Conservation (phyloP, 768 basidiomycete species). For the Lactarius akahatsu region DNA sequence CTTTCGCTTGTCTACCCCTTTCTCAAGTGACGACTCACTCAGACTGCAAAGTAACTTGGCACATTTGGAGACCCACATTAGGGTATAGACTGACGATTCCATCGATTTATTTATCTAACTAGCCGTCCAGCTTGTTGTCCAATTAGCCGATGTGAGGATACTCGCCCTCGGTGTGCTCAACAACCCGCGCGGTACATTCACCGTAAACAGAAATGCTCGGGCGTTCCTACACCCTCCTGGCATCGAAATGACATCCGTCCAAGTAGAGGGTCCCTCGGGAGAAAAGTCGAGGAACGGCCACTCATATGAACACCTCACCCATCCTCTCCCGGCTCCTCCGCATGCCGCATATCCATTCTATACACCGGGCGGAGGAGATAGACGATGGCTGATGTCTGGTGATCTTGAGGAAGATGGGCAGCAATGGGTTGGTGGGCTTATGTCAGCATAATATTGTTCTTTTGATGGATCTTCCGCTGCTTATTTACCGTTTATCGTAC, state of each 20-base stretch:
- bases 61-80: conserved; percentile 63
- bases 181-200: conserved; percentile 54
- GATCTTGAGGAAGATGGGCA: conserved; percentile 57
- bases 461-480: background rate
- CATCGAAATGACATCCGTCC: conserved; percentile 40
- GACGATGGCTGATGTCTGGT: conserved; percentile 55
- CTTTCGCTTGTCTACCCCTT: background rate
- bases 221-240: conserved; percentile 69
- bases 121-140: conserved; percentile 55
- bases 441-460: conserved; percentile 44
- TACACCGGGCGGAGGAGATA: conserved; percentile 68
- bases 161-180: conserved; percentile 67
- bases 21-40: conserved; percentile 18
- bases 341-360: conserved; percentile 70
- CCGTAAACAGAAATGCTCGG: conserved; percentile 67
- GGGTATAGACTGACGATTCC: conserved; percentile 44
- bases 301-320: conserved; percentile 43
- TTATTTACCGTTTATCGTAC: background rate
- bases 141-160: conserved; percentile 70
- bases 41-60: conserved; percentile 69
- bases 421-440: conserved; percentile 71
- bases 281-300: background rate
- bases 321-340: conserved; percentile 55
- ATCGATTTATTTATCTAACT: conserved; percentile 3
- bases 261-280: conserved; percentile 2